These are phyloP conservation scores for Spathaspora hagerdaliae DNA, from an alignment of 805 yeast genomes.

Conservation along the genomic window DNA sequence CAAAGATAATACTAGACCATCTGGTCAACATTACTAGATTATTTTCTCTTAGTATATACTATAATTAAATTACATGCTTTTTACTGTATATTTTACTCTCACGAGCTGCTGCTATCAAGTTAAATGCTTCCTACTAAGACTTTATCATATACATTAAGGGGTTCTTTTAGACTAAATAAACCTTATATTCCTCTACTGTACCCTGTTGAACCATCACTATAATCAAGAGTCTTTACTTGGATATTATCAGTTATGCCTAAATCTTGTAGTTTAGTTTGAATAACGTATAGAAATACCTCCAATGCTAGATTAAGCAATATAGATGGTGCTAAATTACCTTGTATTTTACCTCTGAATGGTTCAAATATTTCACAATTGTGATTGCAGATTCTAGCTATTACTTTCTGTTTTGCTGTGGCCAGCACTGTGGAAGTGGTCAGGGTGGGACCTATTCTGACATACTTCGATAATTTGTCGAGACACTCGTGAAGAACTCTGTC, in stretches of 20 bases:
- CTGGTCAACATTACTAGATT: constrained; percentile 1
- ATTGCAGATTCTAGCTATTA: not conserved
- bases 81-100: no score
- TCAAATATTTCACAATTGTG: not conserved
- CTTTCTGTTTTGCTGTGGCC: not conserved
- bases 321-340: not conserved
- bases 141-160: no score
- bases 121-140: not conserved
- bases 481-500: not conserved
- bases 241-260: not conserved
- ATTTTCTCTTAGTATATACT: no score
- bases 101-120: no score
- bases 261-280: not conserved
- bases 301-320: not conserved
- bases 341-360: not conserved
- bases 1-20: not conserved
- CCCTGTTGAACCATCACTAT: not conserved
- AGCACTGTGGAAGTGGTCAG: not conserved
- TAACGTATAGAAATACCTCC: not conserved
- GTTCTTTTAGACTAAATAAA: not conserved
- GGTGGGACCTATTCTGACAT: not conserved
- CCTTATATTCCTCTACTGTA: not conserved
- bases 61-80: no score
- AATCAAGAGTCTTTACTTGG: not conserved
- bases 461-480: not conserved